A percentile compares a stretch with the other conserved stretches of the same genome.
Evolutionary conservation across 2,329 filamentous ascomycete species (phyloP).

Genomic region (Beauveria scarabaeidicola): DNA sequence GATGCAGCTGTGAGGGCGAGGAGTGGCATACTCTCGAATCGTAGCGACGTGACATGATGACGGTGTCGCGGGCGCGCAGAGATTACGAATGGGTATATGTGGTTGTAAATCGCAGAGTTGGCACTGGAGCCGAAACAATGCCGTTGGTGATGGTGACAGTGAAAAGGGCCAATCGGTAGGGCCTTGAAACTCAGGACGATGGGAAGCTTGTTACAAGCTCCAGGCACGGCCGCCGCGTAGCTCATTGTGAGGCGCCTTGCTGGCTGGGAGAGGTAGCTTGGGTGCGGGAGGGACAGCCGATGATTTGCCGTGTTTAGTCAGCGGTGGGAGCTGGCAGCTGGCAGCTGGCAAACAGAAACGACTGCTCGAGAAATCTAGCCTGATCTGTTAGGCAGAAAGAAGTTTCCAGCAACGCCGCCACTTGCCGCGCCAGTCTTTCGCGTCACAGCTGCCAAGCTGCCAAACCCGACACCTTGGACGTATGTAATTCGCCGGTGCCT

Average conservation of each 20-base stretch:
- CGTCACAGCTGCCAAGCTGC: background rate
- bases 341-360: background rate
- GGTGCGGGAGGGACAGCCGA: slow-evolving; percentile 11
- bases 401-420: slow-evolving; percentile 1
- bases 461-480: background rate
- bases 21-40: slow-evolving; percentile 74
- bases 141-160: background rate
- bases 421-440: slow-evolving; percentile 1
- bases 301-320: slow-evolving; percentile 10
- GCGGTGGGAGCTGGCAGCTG: background rate
- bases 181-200: slow-evolving; percentile 13
- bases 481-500: slow-evolving; percentile 1
- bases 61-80: background rate
- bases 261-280: slow-evolving; percentile 11
- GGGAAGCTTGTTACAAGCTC: slow-evolving; percentile 26
- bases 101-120: background rate
- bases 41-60: slow-evolving; percentile 86
- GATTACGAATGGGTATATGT: background rate
- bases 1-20: background rate
- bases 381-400: slow-evolving; percentile 2
- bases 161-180: background rate
- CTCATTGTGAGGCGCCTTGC: slow-evolving; percentile 14
- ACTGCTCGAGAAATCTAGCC: background rate
- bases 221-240: slow-evolving; percentile 36
- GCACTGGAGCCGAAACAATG: background rate